A percentile compares a stretch with the other conserved stretches of the same genome.
Conservation (phyloP, 2,329 filamentous ascomycete genomes). For the Ilyonectria robusta region DNA sequence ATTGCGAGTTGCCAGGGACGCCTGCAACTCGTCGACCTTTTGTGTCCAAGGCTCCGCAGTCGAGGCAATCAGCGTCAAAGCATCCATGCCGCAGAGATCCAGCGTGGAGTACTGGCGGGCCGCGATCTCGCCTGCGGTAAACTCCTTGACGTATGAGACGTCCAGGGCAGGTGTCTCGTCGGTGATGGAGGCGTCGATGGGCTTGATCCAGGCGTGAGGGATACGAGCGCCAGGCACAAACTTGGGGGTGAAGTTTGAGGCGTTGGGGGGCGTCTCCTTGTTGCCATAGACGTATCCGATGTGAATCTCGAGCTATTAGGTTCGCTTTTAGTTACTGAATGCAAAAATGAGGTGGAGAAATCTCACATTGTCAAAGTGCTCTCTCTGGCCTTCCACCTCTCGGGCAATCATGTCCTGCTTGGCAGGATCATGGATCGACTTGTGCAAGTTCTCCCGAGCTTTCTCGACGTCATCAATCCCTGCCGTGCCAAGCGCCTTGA, state of each 20-base stretch:
- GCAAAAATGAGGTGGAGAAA: not conserved
- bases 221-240: conserved; percentile 56
- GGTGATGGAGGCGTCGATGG: conserved; percentile 15
- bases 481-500: conserved; percentile 56
- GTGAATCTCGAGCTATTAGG: conserved; percentile 53
- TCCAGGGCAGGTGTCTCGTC: conserved; percentile 6
- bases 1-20: not conserved
- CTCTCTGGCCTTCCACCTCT: conserved; percentile 54
- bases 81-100: conserved; percentile 15
- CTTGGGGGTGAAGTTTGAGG: conserved; percentile 55
- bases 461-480: conserved; percentile 45
- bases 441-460: conserved; percentile 35
- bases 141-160: conserved; percentile 19
- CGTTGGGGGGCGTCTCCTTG: conserved; percentile 50
- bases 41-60: not conserved
- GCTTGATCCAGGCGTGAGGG: conserved; percentile 57
- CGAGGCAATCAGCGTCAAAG: conserved; percentile 11
- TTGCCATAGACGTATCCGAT: conserved; percentile 60
- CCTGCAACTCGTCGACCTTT: conserved; percentile 9
- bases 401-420: conserved; percentile 49
- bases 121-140: not conserved
- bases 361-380: conserved; percentile 57
- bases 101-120: conserved; percentile 20
- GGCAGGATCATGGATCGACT: conserved; percentile 42
- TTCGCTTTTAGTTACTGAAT: not conserved